Conservation (phyloP, 148 eudicot genomes). For the Camellia japonica region DNA sequence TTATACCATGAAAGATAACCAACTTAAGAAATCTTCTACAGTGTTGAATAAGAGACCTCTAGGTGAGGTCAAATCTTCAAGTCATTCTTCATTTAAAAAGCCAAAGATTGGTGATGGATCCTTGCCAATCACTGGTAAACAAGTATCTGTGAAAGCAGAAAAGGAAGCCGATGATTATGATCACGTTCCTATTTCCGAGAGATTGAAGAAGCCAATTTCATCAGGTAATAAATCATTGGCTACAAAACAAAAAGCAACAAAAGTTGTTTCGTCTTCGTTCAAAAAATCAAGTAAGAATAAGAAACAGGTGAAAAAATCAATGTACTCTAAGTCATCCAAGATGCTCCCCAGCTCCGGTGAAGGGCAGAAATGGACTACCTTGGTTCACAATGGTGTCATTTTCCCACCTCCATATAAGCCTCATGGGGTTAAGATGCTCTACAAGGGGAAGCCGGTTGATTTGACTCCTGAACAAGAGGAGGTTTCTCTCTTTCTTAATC, state of each 20-base stretch:
- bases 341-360: constrained; percentile 87
- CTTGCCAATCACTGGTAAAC: constrained; percentile 41
- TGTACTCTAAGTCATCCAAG: constrained; percentile 68
- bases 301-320: constrained; percentile 56
- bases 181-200: constrained; percentile 64
- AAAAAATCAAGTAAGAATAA: constrained; percentile 57
- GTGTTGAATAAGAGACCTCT: constrained; percentile 61
- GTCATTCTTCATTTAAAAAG: constrained; percentile 58
- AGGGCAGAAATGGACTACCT: constrained; percentile 95
- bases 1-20: constrained; percentile 42
- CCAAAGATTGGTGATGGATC: constrained; percentile 53
- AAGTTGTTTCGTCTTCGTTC: constrained; percentile 47
- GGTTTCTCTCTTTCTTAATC: constrained; percentile 40
- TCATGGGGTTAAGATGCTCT: constrained; percentile 85
- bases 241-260: constrained; percentile 37
- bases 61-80: constrained; percentile 39
- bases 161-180: constrained; percentile 48
- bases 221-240: constrained; percentile 48
- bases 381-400: constrained; percentile 91
- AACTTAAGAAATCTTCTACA: constrained; percentile 31
- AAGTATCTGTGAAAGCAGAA: constrained; percentile 50
- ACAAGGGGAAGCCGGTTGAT: constrained; percentile 76
- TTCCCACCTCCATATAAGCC: constrained; percentile 93
- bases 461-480: constrained; percentile 97
- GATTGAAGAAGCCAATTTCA: constrained; percentile 58